Evolutionary conservation across 495 filamentous ascomycete species (phyloP), one percentile per base, ranked within the genome.

Genomic region (Bathelium albidoporum): DNA sequence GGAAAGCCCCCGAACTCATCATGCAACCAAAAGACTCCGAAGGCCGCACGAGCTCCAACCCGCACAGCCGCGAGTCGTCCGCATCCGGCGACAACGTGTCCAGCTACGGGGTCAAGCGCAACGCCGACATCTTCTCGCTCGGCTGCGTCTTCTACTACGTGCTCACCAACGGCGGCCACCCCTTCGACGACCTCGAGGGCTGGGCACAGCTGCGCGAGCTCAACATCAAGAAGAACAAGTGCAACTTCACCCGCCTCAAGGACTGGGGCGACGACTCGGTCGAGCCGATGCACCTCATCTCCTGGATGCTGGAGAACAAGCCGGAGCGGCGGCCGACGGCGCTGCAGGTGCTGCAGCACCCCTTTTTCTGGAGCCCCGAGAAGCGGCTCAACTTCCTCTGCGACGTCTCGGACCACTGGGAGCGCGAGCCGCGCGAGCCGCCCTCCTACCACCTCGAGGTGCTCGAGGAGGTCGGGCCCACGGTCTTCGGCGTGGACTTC

Each of bases 141-240:
- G 94, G 94, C 9, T 90, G 96, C 53, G 91, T 97, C 58, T 97
- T 95, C 76, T 97, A 90, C 75, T 98, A 96, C 69, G 91, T 97
- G 60, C 81, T 97, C 39, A 95, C 95, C 1, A 83, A 87, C 62
- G 94, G 94, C 43, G 79, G 79, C n/a, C 94, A 98, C 76, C 94
- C 95, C 1, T 98, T 93, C 71, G 94, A 96, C 71, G 91, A 90
- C 69, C 87, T 89, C 59, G 90, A 93, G 68, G 86, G 90, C 55
- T 97, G 73, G 73, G 71, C 69, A 41, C 68, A 89, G 75, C 94
- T 95, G 83, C 86, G 94, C 29, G 94, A 98, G 74, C 87, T 92
- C 66, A 97, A 97, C 74, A 97, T 97, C 65, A 89, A 95, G 60
- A 92, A 93, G 69, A 88, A 89, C 55, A 80, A 85, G 22, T 89